Evolutionary conservation across 2,329 filamentous ascomycete species (phyloP).

Genomic region (Nothomitra cinnamomea): DNA sequence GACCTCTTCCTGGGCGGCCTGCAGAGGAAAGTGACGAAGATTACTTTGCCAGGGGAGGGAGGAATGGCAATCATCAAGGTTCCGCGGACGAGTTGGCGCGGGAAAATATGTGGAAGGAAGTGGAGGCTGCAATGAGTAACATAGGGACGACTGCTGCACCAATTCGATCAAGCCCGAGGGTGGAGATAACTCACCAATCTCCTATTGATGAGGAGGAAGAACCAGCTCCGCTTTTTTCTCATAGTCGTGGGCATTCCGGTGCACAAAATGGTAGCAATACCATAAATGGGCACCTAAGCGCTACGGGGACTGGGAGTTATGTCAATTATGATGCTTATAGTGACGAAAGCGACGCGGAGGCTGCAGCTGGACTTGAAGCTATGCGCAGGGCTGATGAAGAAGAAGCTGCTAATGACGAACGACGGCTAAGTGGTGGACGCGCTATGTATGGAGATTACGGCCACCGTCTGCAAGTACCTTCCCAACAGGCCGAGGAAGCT

Average conservation of each 20-base stretch:
- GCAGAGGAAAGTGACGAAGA: constrained; percentile 23
- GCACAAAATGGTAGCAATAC: background rate
- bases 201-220: constrained; percentile 14
- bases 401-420: constrained; percentile 43
- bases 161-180: constrained; percentile 19
- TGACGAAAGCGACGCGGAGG: constrained; percentile 79
- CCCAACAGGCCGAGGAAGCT: constrained; percentile 13
- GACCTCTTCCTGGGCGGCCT: constrained; percentile 42
- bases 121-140: constrained; percentile 34
- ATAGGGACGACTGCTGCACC: constrained; percentile 17
- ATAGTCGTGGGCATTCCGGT: background rate
- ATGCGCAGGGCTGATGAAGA: constrained; percentile 69
- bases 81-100: constrained; percentile 21
- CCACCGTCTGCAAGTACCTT: background rate
- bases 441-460: background rate
- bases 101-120: constrained; percentile 39
- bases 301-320: constrained; percentile 26
- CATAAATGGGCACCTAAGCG: constrained; percentile 31
- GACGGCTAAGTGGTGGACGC: constrained; percentile 36
- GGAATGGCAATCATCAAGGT: constrained; percentile 11
- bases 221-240: constrained; percentile 15
- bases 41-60: constrained; percentile 9
- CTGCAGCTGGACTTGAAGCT: constrained; percentile 65
- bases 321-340: constrained; percentile 32
- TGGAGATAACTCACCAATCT: constrained; percentile 11